Conservation (phyloP, 768 basidiomycete species). For the Butyriboletus loyo region DNA sequence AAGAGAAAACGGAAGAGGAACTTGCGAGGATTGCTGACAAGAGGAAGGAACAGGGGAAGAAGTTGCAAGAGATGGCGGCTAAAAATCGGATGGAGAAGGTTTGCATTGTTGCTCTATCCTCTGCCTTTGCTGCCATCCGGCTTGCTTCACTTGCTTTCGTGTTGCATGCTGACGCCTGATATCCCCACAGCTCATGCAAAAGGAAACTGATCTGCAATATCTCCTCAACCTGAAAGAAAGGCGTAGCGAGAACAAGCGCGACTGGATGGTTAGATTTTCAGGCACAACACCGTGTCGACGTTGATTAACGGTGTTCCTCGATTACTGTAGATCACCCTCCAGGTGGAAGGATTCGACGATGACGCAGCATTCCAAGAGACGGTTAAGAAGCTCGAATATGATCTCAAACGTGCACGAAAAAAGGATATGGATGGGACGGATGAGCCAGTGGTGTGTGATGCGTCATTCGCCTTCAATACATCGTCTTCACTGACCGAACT, state of each 20-base stretch:
- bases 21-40: conserved; percentile 73
- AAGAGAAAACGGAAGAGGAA: conserved; percentile 93
- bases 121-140: background rate
- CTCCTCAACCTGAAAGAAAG: conserved; percentile 63
- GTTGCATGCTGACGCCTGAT: background rate
- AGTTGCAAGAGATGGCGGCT: conserved; percentile 88
- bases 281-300: background rate
- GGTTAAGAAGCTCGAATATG: conserved; percentile 82
- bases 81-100: conserved; percentile 87
- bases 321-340: conserved; percentile 48
- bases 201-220: conserved; percentile 71
- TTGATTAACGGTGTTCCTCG: background rate
- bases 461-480: background rate
- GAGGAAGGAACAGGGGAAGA: conserved; percentile 79
- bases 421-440: conserved; percentile 78
- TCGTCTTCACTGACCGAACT: background rate
- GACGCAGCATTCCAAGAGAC: conserved; percentile 76
- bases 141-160: background rate
- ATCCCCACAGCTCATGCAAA: conserved; percentile 56
- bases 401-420: conserved; percentile 73
- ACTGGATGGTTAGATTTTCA: conserved; percentile 60
- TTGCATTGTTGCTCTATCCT: background rate
- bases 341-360: conserved; percentile 69
- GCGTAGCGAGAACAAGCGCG: conserved; percentile 59
- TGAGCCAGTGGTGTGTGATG: conserved; percentile 45